Percentiles rank a stretch among this genome's conserved stretches.
Conservation (phyloP, 768 basidiomycete species). For the Auriscalpium vulgare region DNA sequence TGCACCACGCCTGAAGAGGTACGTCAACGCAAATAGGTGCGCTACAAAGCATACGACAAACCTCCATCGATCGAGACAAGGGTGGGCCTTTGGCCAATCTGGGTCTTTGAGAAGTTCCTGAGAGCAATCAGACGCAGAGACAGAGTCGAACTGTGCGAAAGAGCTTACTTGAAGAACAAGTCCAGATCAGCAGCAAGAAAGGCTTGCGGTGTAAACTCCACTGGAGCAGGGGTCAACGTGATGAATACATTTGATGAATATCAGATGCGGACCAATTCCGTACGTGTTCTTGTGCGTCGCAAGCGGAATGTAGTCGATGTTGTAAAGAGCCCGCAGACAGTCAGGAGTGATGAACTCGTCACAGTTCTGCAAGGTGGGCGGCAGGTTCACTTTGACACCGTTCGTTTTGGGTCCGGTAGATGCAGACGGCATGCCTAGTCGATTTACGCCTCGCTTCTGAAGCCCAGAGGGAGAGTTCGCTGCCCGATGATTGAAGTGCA, state of each 20-base stretch:
- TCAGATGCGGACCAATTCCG: conserved; percentile 32
- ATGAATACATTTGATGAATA: background rate
- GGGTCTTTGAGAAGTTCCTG: conserved; percentile 31
- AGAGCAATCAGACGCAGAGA: background rate
- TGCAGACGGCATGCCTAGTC: conserved; percentile 16
- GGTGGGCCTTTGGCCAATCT: conserved; percentile 32
- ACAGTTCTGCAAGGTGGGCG: conserved; percentile 23
- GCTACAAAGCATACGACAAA: conserved; percentile 9
- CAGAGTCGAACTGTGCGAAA: background rate
- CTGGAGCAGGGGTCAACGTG: conserved; percentile 17
- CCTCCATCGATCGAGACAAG: conserved; percentile 30
- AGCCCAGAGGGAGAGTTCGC: background rate
- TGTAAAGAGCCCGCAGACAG: conserved; percentile 53
- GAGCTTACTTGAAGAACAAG: conserved; percentile 24
- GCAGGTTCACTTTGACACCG: conserved; percentile 10
- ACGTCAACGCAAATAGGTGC: too few species aligned
- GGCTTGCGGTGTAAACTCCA: conserved; percentile 36
- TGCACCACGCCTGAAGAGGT: conserved; percentile 30
- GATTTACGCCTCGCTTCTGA: conserved; percentile 11
- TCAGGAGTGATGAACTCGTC: conserved; percentile 41
- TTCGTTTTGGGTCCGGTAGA: background rate
- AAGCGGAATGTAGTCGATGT: conserved; percentile 38
- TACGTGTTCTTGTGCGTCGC: conserved; percentile 40
- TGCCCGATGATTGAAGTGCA: conserved; percentile 29
- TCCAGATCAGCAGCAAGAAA: conserved; percentile 36